Conservation (phyloP, 208 protist species). For the Kentomonas sorsogonicus region DNA sequence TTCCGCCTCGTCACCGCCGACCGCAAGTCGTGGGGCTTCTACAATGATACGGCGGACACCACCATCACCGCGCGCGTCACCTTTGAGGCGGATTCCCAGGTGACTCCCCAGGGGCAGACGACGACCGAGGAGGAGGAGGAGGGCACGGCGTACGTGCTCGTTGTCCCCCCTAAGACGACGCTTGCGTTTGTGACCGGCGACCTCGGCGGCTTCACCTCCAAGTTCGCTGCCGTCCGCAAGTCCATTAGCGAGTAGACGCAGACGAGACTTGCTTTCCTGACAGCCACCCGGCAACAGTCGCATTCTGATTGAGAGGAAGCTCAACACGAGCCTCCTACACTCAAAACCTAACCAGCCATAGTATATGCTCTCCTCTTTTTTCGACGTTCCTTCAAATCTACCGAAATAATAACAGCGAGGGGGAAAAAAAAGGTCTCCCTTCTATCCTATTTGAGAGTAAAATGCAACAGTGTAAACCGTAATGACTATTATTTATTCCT, state of each 20-base stretch:
- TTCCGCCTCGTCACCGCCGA: conserved; percentile 72
- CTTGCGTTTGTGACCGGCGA: conserved; percentile 7
- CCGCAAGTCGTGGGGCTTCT: conserved; percentile 70
- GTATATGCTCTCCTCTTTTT: neutral
- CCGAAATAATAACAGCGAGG: neutral
- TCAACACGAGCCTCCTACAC: no score
- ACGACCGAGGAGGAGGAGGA: conserved; percentile 2
- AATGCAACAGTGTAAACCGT: neutral
- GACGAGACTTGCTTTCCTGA: no score
- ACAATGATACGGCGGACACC: conserved; percentile 81
- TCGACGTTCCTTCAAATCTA: neutral
- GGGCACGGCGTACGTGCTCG: no score
- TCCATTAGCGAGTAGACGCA: no score
- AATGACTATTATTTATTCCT: neutral
- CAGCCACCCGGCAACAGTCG: no score
- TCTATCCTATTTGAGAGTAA: neutral
- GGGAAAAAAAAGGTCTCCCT: neutral
- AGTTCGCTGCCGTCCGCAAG: conserved; percentile 25
- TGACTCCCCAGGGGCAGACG: conserved; percentile 33
- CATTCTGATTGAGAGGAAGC: no score
- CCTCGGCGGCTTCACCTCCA: conserved; percentile 7
- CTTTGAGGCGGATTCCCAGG: conserved; percentile 17
- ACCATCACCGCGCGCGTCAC: conserved; percentile 57
- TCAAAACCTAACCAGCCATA: neutral
- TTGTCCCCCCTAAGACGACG: neutral